Percentiles rank a stretch among this genome's conserved stretches.
Conservation (phyloP, 306 rosid species). For the Argentina anserina region DNA sequence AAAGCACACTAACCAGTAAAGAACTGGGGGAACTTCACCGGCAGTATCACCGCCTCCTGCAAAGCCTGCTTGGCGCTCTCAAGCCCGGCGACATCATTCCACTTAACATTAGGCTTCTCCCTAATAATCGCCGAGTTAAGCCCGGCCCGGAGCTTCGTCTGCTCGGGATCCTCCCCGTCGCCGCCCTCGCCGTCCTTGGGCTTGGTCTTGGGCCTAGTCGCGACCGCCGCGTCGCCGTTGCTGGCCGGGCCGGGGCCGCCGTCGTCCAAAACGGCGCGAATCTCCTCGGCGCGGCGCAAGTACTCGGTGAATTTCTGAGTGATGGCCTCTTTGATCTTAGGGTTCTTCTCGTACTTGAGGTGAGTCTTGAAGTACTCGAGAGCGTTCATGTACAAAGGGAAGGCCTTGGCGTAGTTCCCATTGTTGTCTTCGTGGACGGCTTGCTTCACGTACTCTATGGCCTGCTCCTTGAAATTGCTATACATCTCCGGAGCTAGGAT, state of each 20-base stretch:
- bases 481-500: conserved; percentile 49
- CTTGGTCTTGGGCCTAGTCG: conserved; percentile 78
- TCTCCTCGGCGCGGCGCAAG: conserved; percentile 97
- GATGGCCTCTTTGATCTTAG: conserved; percentile 89
- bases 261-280: conserved; percentile 74
- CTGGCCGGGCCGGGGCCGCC: conserved; percentile 93
- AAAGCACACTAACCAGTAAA: conserved; percentile 66
- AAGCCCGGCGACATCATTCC: conserved; percentile 96
- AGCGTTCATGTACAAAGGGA: conserved; percentile 92
- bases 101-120: conserved; percentile 92
- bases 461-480: conserved; percentile 98
- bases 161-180: conserved; percentile 88
- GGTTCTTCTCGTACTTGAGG: conserved; percentile 95
- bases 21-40: conserved; percentile 94
- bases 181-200: conserved; percentile 80
- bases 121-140: conserved; percentile 84
- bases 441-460: conserved; percentile 95
- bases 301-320: conserved; percentile 95
- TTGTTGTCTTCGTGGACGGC: conserved; percentile 92
- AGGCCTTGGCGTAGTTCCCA: conserved; percentile 94
- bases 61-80: conserved; percentile 95
- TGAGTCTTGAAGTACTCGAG: conserved; percentile 93
- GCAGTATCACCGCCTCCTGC: conserved; percentile 95
- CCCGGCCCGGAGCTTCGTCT: conserved; percentile 81
- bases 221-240: conserved; percentile 91